Evolutionary conservation across 257 asterid species (phyloP).

Genomic region (Solanum sitiens): DNA sequence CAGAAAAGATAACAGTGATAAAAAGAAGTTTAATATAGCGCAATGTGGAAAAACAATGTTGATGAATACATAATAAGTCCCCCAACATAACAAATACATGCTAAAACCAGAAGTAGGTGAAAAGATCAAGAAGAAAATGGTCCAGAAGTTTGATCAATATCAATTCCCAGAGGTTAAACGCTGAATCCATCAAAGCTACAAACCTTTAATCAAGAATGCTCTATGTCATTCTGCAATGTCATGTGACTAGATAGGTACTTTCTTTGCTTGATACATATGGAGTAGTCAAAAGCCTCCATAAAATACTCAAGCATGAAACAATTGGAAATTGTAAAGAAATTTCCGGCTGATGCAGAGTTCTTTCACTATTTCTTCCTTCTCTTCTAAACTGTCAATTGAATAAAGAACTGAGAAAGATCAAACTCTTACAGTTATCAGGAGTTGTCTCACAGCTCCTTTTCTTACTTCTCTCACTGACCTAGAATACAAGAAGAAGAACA

Average conservation of each 20-base stretch:
- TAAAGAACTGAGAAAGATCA: background rate
- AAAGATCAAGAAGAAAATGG: background rate
- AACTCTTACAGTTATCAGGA: conserved; percentile 45
- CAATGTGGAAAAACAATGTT: background rate
- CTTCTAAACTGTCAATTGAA: background rate
- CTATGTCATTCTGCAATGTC: background rate
- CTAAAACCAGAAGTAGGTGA: background rate
- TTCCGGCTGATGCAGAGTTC: background rate
- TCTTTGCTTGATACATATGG: background rate
- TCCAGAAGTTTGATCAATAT: background rate
- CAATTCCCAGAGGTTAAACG: background rate
- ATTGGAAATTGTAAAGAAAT: background rate
- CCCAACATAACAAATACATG: background rate
- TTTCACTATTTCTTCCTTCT: background rate
- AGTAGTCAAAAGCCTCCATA: background rate
- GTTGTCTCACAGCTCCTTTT: conserved; percentile 65
- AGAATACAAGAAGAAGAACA: conserved; percentile 1
- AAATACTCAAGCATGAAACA: background rate
- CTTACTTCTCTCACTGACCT: conserved; percentile 50
- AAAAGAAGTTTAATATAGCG: background rate
- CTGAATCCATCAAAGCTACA: background rate
- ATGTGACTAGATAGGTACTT: background rate
- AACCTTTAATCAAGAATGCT: background rate
- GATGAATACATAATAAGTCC: background rate
- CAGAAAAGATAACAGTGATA: background rate